A percentile compares a stretch with the other conserved stretches of the same genome.
Conservation (phyloP, 305 asterid genomes). For the Solanum aculeatissimum region DNA sequence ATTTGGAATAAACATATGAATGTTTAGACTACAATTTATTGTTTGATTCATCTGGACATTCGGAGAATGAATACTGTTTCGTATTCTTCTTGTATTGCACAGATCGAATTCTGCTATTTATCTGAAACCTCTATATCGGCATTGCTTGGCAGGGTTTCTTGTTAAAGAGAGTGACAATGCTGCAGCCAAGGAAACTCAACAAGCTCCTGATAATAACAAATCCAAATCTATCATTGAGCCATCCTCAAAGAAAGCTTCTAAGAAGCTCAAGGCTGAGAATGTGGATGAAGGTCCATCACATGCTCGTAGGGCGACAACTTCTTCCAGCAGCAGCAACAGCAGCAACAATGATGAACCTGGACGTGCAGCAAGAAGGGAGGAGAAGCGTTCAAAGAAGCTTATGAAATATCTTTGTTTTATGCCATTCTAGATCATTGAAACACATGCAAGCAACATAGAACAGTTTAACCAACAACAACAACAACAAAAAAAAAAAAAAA, state of each 20-base stretch:
- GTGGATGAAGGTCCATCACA: constrained; percentile 21
- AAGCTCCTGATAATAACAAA: neutral
- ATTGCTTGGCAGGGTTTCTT: constrained; percentile 21
- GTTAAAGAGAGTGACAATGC: constrained; percentile 2
- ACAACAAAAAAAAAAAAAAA: neutral
- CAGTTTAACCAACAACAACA: neutral
- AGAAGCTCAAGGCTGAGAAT: constrained; percentile 20
- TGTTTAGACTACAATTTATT: neutral
- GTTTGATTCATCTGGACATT: neutral
- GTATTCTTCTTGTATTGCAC: neutral
- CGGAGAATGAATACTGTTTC: neutral
- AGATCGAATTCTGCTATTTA: neutral
- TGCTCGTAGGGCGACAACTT: neutral
- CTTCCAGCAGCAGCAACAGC: constrained; percentile 1
- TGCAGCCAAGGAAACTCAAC: constrained; percentile 3
- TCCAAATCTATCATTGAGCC: neutral
- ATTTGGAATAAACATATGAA: neutral
- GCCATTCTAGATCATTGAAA: constrained; percentile 18
- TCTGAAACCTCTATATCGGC: neutral
- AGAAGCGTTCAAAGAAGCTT: constrained; percentile 29
- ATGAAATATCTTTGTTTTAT: constrained; percentile 42
- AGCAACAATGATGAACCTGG: neutral
- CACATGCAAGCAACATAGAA: neutral
- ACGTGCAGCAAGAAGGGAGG: neutral
- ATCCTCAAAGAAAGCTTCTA: constrained; percentile 5